Evolutionary conservation across 192 early-diverging fungal species (phyloP).

Genomic region (Chytriomyces sp.): DNA sequence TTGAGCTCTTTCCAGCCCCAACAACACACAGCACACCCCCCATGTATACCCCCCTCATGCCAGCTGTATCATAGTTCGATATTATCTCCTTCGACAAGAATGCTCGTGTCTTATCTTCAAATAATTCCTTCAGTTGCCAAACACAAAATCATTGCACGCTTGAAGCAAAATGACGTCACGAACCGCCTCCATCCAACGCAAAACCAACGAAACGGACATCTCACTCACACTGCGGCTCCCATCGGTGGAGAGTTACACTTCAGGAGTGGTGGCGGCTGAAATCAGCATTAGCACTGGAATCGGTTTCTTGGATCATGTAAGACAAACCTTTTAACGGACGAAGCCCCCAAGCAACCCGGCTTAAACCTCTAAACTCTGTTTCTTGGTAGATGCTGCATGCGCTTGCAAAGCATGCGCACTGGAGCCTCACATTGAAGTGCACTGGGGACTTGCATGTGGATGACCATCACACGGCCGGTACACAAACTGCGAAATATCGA

Average conservation of each 20-base stretch:
- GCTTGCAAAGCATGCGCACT: conserved; percentile 93
- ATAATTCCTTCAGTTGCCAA: too few species aligned
- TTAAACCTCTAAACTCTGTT: too few species aligned
- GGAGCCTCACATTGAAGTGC: conserved; percentile 86
- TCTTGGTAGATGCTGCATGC: conserved; percentile 89
- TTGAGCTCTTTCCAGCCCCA: not conserved
- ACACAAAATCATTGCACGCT: too few species aligned
- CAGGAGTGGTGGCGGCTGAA: conserved; percentile 55
- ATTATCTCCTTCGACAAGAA: too few species aligned
- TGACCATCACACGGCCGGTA: conserved; percentile 92
- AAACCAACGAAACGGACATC: conserved; percentile 96
- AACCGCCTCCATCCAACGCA: conserved; percentile 65
- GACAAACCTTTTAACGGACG: conserved; percentile 1
- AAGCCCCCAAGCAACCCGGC: not conserved
- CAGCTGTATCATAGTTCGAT: too few species aligned
- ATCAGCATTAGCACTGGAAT: conserved; percentile 91
- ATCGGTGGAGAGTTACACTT: conserved; percentile 43
- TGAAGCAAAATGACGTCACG: not conserved
- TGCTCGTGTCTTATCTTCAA: too few species aligned
- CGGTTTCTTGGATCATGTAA: conserved; percentile 96
- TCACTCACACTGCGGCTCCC: conserved; percentile 70
- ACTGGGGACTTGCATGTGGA: conserved; percentile 95
- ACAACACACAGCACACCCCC: too few species aligned
- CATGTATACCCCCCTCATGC: too few species aligned
- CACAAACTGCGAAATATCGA: not conserved